These are phyloP conservation scores for Diaporthe australafricana DNA, from an alignment of 2,329 filamentous ascomycete species.

Conservation along the genomic window DNA sequence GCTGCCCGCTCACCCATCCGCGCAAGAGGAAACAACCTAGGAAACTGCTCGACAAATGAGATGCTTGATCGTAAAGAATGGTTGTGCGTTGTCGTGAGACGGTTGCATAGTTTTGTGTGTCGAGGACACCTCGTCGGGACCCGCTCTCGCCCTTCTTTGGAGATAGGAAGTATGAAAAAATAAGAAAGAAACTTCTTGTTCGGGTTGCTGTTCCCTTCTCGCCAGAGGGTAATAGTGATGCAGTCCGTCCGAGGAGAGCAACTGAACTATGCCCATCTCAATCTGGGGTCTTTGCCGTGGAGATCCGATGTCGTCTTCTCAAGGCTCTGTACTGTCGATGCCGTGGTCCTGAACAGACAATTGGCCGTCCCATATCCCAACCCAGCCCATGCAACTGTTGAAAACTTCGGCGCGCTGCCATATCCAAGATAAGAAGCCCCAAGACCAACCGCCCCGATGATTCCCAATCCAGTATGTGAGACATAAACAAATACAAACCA, in stretches of 20 bases:
- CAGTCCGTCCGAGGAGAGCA: conserved; percentile 11
- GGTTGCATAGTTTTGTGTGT: conserved; percentile 30
- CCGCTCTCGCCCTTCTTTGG: conserved; percentile 8
- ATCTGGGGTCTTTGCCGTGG: conserved; percentile 31
- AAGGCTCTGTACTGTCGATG: conserved; percentile 38
- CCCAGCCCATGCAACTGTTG: conserved; percentile 37
- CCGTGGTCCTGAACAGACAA: conserved; percentile 34
- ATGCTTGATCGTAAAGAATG: conserved; percentile 26
- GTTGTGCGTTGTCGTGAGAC: conserved; percentile 37
- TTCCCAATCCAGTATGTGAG: conserved; percentile 36
- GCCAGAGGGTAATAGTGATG: conserved; percentile 2
- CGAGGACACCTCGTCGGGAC: background rate
- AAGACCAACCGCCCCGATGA: conserved; percentile 30
- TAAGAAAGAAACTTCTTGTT: background rate
- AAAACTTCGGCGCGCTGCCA: conserved; percentile 37
- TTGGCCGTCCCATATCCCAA: conserved; percentile 33
- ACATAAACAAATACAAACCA: conserved; percentile 41
- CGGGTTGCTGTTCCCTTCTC: background rate
- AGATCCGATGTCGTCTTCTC: conserved; percentile 32
- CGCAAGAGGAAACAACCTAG: conserved; percentile 17
- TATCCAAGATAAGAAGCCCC: conserved; percentile 38
- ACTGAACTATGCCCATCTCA: conserved; percentile 11
- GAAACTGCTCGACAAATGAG: conserved; percentile 30
- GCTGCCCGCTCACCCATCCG: background rate
- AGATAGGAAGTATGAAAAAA: conserved; percentile 10